These are phyloP conservation scores for Xylaria castorea DNA, from an alignment of 495 filamentous ascomycete genomes.

Conservation along the genomic window DNA sequence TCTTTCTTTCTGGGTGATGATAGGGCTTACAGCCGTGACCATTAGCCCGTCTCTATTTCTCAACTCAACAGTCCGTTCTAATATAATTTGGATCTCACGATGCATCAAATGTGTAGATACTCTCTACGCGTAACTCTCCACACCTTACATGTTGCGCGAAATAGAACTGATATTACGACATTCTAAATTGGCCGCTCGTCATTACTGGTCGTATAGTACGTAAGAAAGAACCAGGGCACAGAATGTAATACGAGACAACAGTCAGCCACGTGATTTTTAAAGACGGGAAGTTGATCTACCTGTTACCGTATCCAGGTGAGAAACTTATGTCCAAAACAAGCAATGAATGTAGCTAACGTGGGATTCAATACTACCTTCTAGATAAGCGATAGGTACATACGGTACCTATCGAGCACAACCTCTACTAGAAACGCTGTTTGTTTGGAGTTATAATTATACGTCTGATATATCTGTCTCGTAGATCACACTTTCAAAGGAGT, in stretches of 20 bases:
- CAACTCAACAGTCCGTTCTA: not conserved
- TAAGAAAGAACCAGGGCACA: not conserved
- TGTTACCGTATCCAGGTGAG: not conserved
- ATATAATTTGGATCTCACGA: not conserved
- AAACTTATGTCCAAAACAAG: not conserved
- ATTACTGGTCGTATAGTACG: not conserved
- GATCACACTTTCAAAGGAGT: not conserved
- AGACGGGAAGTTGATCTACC: not conserved
- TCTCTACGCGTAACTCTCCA: not conserved
- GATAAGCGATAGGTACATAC: not conserved
- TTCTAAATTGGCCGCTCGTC: not conserved
- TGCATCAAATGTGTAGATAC: not conserved
- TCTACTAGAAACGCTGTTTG: not conserved
- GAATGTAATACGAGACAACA: not conserved
- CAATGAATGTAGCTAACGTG: not conserved
- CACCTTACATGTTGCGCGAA: not conserved
- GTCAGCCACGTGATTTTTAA: not conserved
- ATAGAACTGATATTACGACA: not conserved
- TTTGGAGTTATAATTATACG: not conserved
- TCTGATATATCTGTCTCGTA: not conserved
- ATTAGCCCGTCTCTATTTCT: not conserved
- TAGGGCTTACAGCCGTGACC: not conserved
- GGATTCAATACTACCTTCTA: not conserved
- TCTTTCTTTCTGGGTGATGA: not conserved
- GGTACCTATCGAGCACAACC: no score